These are phyloP conservation scores for Rhizomucor miehei DNA, from an alignment of 371 early-diverging fungal genomes.

Conservation along the genomic window DNA sequence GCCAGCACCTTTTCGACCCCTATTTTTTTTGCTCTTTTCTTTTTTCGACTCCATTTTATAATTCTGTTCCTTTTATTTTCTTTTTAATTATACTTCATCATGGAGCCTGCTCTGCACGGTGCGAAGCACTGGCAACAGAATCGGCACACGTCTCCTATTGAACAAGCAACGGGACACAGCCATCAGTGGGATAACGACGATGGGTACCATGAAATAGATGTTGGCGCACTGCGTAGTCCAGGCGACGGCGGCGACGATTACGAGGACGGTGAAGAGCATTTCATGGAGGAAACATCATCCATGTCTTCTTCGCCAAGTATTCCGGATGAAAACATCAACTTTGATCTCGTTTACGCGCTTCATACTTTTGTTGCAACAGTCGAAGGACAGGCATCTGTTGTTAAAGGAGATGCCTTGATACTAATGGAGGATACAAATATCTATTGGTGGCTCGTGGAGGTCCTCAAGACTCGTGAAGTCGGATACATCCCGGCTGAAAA, in stretches of 20 bases:
- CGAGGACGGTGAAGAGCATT: slow-evolving; percentile 51
- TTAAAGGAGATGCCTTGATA: slow-evolving; percentile 83
- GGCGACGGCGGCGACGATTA: slow-evolving; percentile 33
- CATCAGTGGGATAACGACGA: slow-evolving; percentile 6
- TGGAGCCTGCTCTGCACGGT: slow-evolving; percentile 10
- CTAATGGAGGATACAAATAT: slow-evolving; percentile 94
- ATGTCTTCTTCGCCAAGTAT: slow-evolving; percentile 59
- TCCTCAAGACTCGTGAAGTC: slow-evolving; percentile 80
- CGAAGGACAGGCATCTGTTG: slow-evolving; percentile 92
- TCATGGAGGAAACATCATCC: slow-evolving; percentile 39
- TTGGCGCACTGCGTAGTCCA: neutral
- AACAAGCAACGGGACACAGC: neutral
- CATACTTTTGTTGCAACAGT: slow-evolving; percentile 92
- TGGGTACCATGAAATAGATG: slow-evolving; percentile 11
- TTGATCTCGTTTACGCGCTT: slow-evolving; percentile 84
- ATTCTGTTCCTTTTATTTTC: neutral
- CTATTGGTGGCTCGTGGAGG: slow-evolving; percentile 97
- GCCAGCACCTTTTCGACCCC: neutral
- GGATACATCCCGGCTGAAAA: slow-evolving; percentile 97
- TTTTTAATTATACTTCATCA: slow-evolving; percentile 1
- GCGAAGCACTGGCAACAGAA: slow-evolving; percentile 4
- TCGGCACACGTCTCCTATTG: neutral
- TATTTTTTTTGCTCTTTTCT: slow-evolving; percentile 4
- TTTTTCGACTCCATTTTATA: neutral
- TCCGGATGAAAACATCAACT: slow-evolving; percentile 76